Evolutionary conservation across 192 early-diverging fungal species (phyloP).

Genomic region (Coemansia sp.): DNA sequence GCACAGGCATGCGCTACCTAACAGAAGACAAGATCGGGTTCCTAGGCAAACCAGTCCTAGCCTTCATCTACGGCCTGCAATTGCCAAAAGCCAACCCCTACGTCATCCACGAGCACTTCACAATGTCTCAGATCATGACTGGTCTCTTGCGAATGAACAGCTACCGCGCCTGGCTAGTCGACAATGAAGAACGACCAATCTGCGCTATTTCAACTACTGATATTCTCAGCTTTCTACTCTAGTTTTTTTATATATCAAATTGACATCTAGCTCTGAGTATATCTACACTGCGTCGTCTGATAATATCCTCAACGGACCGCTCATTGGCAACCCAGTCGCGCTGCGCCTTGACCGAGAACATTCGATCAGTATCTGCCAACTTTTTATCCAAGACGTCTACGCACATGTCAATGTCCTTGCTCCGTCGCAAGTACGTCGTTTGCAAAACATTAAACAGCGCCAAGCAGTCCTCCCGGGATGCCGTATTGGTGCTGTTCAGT

Average conservation of each 20-base stretch:
- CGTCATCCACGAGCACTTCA: slow-evolving; percentile 42
- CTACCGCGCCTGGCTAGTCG: slow-evolving; percentile 53
- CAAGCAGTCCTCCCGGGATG: slow-evolving; percentile 61
- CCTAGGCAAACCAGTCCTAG: slow-evolving; percentile 51
- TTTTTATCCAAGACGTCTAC: slow-evolving; percentile 58
- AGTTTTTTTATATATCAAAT: background rate
- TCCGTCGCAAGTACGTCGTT: slow-evolving; percentile 66
- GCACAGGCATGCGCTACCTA: slow-evolving; percentile 38
- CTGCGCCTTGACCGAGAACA: slow-evolving; percentile 51
- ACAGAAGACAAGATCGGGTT: slow-evolving; percentile 24
- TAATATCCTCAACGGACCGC: slow-evolving; percentile 69
- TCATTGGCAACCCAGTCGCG: slow-evolving; percentile 71
- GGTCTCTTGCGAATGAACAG: slow-evolving; percentile 49
- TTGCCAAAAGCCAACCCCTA: slow-evolving; percentile 33
- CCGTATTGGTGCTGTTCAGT: slow-evolving; percentile 74
- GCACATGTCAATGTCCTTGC: slow-evolving; percentile 68
- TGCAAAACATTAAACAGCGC: slow-evolving; percentile 68
- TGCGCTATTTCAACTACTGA: slow-evolving; percentile 52
- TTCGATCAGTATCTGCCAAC: slow-evolving; percentile 3
- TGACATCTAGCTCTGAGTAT: slow-evolving; percentile 68
- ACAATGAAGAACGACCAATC: slow-evolving; percentile 33
- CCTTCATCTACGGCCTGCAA: slow-evolving; percentile 43
- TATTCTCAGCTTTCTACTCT: slow-evolving; percentile 42
- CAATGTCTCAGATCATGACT: slow-evolving; percentile 47
- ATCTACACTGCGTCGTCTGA: slow-evolving; percentile 65